These are phyloP conservation scores for Sporothrix pseudoabietina DNA, from an alignment of 2,329 filamentous ascomycete species.

Conservation along the genomic window DNA sequence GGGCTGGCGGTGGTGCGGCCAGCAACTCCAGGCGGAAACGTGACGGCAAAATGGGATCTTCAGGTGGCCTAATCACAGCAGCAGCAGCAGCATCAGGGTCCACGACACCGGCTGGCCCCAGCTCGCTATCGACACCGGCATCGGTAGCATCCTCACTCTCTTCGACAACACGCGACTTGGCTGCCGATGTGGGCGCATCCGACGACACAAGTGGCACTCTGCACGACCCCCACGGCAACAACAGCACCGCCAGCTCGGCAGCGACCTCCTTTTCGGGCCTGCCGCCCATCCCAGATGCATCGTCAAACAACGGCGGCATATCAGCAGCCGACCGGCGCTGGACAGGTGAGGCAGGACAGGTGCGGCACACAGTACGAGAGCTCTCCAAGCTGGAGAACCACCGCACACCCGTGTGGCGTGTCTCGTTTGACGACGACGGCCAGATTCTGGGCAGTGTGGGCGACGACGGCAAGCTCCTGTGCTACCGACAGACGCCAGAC, in stretches of 20 bases:
- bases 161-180: slow-evolving; percentile 26
- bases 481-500: slow-evolving; percentile 62
- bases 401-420: slow-evolving; percentile 72
- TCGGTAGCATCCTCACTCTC: slow-evolving; percentile 31
- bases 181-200: background rate
- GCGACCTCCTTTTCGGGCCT: slow-evolving; percentile 28
- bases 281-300: slow-evolving; percentile 43
- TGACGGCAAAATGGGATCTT: slow-evolving; percentile 1
- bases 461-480: slow-evolving; percentile 69
- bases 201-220: slow-evolving; percentile 1
- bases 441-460: slow-evolving; percentile 75
- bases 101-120: slow-evolving; percentile 17
- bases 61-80: slow-evolving; percentile 20
- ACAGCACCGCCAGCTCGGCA: slow-evolving; percentile 29
- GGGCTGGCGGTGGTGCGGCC: slow-evolving; percentile 45
- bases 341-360: slow-evolving; percentile 64
- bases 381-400: slow-evolving; percentile 68
- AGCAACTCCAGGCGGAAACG: slow-evolving; percentile 18
- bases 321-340: slow-evolving; percentile 52
- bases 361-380: slow-evolving; percentile 64
- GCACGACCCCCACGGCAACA: slow-evolving; percentile 18
- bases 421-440: slow-evolving; percentile 70
- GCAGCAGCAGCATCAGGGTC: slow-evolving; percentile 19
- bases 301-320: background rate
- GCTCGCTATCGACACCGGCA: slow-evolving; percentile 21